Evolutionary conservation across 139 green algal genomes (phyloP).

Genomic region (Auxenochlorella protothecoides): DNA sequence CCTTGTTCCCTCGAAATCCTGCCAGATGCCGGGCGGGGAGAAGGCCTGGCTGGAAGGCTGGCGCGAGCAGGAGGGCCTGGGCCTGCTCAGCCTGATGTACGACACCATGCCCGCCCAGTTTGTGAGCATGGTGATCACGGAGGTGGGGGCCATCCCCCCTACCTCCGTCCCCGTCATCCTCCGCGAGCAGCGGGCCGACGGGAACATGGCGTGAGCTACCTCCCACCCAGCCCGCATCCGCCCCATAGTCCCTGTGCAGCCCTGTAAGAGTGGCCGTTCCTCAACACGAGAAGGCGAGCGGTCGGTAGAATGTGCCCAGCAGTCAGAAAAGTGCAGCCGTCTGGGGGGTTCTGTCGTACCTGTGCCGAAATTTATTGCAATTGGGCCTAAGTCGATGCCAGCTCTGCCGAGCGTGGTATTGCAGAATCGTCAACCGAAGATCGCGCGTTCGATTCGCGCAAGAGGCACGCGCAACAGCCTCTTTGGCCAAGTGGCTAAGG

Average conservation of each 20-base stretch:
- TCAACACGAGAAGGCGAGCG: too few species aligned
- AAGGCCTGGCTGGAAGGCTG: constrained; percentile 21
- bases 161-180: constrained; percentile 86
- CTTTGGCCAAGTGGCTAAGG: too few species aligned
- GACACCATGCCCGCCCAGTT: constrained; percentile 87
- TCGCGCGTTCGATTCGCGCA: too few species aligned
- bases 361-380: too few species aligned
- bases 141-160: constrained; percentile 86
- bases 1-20: too few species aligned
- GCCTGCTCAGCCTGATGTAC: constrained; percentile 89
- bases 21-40: constrained; percentile 3
- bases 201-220: background rate
- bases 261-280: too few species aligned
- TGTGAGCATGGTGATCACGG: constrained; percentile 84
- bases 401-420: too few species aligned
- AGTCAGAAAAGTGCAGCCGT: background rate
- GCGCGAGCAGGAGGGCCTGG: constrained; percentile 17
- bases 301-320: too few species aligned
- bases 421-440: too few species aligned
- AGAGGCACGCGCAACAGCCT: too few species aligned
- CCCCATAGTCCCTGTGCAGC: background rate
- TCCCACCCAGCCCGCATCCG: background rate
- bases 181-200: constrained; percentile 44
- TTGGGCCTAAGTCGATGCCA: too few species aligned
- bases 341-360: background rate